Conservation (phyloP, 2,329 filamentous ascomycete genomes). For the Elsinoe australis region DNA sequence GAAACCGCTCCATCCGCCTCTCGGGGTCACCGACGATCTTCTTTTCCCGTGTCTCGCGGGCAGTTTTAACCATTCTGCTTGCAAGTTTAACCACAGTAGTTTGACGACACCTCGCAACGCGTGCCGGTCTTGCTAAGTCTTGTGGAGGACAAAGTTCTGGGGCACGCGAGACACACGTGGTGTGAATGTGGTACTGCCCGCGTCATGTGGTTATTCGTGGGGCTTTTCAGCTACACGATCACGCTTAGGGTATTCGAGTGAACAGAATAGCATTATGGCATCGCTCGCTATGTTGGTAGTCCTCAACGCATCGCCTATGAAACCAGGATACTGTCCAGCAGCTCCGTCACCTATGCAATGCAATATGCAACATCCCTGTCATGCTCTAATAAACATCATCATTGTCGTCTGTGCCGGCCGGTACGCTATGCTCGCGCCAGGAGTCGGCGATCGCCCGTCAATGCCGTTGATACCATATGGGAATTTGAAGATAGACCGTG, state of each 20-base stretch:
- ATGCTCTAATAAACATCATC: not conserved
- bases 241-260: too few relatives aligned
- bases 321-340: slow-evolving; percentile 6
- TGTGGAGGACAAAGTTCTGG: slow-evolving; percentile 7
- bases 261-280: too few relatives aligned
- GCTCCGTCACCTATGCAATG: not conserved
- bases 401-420: slow-evolving; percentile 5
- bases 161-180: slow-evolving; percentile 10
- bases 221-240: not conserved
- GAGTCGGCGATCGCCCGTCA: slow-evolving; percentile 7
- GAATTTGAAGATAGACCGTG: not conserved
- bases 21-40: not conserved
- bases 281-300: too few relatives aligned
- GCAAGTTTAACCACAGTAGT: slow-evolving; percentile 10
- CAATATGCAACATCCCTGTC: not conserved
- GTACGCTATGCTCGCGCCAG: slow-evolving; percentile 15
- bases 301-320: too few relatives aligned
- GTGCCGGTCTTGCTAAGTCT: not conserved
- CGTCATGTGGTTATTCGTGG: not conserved
- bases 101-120: slow-evolving; percentile 6
- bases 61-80: not conserved
- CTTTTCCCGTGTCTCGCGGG: not conserved
- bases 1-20: too few relatives aligned
- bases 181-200: not conserved
- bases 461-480: not conserved